These are phyloP conservation scores for Colletotrichum tropicicola DNA, from an alignment of 2,329 filamentous ascomycete species.

Conservation along the genomic window DNA sequence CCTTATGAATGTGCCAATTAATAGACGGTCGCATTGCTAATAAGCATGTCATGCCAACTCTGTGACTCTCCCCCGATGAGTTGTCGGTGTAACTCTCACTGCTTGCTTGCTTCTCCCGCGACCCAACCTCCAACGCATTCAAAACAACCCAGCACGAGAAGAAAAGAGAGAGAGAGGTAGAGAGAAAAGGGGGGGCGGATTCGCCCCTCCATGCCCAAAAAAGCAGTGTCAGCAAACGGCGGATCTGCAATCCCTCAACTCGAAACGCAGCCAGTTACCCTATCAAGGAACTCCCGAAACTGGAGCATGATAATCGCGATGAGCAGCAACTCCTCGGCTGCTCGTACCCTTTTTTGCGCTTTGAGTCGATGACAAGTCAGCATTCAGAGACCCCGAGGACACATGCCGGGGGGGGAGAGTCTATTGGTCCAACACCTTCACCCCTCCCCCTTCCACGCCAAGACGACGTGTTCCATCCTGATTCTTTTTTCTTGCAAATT, in stretches of 20 bases:
- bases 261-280: slow-evolving; percentile 20
- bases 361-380: not conserved
- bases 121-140: slow-evolving; percentile 1
- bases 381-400: not conserved
- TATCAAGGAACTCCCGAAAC: slow-evolving; percentile 16
- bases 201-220: not conserved
- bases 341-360: not conserved
- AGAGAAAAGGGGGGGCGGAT: not conserved
- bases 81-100: not conserved
- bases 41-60: slow-evolving; percentile 1
- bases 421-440: too few relatives aligned
- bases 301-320: not conserved
- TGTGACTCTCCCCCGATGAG: not conserved
- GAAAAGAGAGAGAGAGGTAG: too few relatives aligned
- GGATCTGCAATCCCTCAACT: slow-evolving; percentile 17
- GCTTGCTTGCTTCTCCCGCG: not conserved
- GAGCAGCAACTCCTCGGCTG: not conserved
- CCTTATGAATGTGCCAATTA: not conserved
- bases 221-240: slow-evolving; percentile 2
- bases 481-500: not conserved
- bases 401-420: not conserved
- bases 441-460: not conserved
- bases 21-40: slow-evolving; percentile 4
- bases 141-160: not conserved
- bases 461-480: slow-evolving; percentile 8